These are phyloP conservation scores for Phellopilus nigrolimitatus DNA, from an alignment of 1,284 basidiomycete species.

Conservation along the genomic window DNA sequence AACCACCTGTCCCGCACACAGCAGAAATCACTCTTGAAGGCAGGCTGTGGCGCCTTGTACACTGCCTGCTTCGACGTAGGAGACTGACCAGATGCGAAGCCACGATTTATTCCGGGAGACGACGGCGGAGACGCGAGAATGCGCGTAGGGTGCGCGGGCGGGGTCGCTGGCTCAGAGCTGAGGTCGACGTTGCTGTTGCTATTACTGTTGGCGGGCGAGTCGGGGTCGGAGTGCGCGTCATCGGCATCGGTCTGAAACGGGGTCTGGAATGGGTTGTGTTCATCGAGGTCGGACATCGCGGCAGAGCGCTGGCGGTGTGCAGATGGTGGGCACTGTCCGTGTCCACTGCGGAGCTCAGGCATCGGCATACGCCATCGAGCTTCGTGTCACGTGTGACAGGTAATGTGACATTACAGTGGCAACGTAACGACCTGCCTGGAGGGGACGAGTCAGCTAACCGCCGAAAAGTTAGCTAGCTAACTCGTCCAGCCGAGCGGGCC, in stretches of 20 bases:
- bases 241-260: slow-evolving; percentile 56
- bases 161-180: slow-evolving; percentile 57
- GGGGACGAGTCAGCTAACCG: too few species aligned
- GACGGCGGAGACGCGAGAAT: slow-evolving; percentile 33
- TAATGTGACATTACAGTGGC: too few species aligned
- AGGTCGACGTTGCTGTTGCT: slow-evolving; percentile 52
- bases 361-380: too few species aligned
- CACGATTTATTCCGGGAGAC: slow-evolving; percentile 30
- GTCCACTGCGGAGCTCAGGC: neutral
- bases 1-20: slow-evolving; percentile 68
- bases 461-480: too few species aligned
- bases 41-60: slow-evolving; percentile 44
- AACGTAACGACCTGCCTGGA: too few species aligned
- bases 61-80: slow-evolving; percentile 53
- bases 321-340: too few species aligned
- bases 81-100: slow-evolving; percentile 10
- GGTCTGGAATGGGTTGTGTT: slow-evolving; percentile 82
- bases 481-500: too few species aligned
- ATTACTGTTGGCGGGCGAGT: too few species aligned
- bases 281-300: slow-evolving; percentile 65
- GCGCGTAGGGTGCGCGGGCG: slow-evolving; percentile 39
- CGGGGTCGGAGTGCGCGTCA: slow-evolving; percentile 55
- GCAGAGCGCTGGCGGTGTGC: neutral
- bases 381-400: too few species aligned
- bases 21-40: slow-evolving; percentile 68